These are phyloP conservation scores for Mycena vitilis DNA, from an alignment of 768 basidiomycete genomes.

Conservation along the genomic window DNA sequence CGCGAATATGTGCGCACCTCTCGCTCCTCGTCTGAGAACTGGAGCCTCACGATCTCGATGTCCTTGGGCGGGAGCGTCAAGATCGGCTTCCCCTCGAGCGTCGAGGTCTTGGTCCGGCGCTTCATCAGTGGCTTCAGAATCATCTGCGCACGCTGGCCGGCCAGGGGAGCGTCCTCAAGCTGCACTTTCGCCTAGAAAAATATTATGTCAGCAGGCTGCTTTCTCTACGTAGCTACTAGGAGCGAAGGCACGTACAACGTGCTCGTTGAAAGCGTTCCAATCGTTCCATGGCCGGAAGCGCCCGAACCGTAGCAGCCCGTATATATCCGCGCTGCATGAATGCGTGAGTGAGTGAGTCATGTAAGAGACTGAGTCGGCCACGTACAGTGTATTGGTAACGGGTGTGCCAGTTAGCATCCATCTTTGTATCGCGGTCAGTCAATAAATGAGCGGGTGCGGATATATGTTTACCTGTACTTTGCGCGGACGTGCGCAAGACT, in stretches of 20 bases:
- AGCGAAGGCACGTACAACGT: constrained; percentile 55
- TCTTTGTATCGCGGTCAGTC: constrained; percentile 37
- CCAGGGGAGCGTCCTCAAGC: constrained; percentile 66
- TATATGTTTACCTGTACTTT: constrained; percentile 52
- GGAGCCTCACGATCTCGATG: constrained; percentile 67
- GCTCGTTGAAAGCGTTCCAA: constrained; percentile 73
- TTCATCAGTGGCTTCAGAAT: constrained; percentile 75
- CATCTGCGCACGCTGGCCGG: constrained; percentile 73
- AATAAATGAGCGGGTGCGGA: too few relatives aligned
- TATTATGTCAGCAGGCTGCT: neutral
- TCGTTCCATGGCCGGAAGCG: constrained; percentile 78
- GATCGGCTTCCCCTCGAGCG: constrained; percentile 74
- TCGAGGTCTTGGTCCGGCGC: constrained; percentile 79
- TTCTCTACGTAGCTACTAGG: neutral
- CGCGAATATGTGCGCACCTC: constrained; percentile 65
- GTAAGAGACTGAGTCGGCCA: neutral
- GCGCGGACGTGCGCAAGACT: constrained; percentile 70
- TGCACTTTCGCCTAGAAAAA: constrained; percentile 62
- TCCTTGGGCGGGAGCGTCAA: constrained; percentile 71
- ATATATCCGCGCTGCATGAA: constrained; percentile 68
- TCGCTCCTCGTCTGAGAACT: constrained; percentile 85
- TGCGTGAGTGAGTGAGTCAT: neutral
- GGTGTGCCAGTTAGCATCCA: constrained; percentile 88
- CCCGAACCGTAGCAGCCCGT: constrained; percentile 77
- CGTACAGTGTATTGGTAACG: constrained; percentile 76